Evolutionary conservation across 139 green algal genomes (phyloP).

Genomic region (Chlorella sorokiniana): DNA sequence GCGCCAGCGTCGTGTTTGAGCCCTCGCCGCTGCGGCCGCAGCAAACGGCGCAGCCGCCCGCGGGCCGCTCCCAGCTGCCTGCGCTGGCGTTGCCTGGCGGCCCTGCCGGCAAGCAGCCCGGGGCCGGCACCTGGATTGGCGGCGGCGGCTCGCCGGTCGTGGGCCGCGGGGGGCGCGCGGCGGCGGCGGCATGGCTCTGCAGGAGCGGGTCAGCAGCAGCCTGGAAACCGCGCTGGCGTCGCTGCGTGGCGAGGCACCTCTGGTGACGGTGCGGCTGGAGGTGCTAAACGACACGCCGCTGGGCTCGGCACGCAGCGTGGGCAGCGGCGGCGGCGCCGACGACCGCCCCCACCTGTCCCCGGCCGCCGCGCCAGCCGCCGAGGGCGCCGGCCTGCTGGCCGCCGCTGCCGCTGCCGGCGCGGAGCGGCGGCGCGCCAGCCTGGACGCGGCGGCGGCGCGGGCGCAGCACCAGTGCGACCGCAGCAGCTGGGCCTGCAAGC

Average conservation of each 20-base stretch:
- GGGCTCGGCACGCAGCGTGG: not conserved
- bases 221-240: slow-evolving; percentile 62
- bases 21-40: not conserved
- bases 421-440: slow-evolving; percentile 1
- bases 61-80: slow-evolving; percentile 6
- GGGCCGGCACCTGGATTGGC: slow-evolving; percentile 47
- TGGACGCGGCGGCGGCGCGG: not conserved
- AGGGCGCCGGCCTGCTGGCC: too few relatives aligned
- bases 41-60: not conserved
- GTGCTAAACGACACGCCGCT: slow-evolving; percentile 47
- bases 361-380: not conserved
- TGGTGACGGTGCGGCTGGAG: slow-evolving; percentile 62
- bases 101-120: not conserved
- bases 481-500: slow-evolving; percentile 46
- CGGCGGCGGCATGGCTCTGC: not conserved
- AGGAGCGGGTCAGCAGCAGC: slow-evolving; percentile 7
- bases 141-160: not conserved
- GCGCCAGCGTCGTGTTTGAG: slow-evolving; percentile 16
- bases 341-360: not conserved
- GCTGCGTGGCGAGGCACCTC: slow-evolving; percentile 65
- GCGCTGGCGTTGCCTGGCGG: not conserved
- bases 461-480: slow-evolving; percentile 20
- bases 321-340: not conserved
- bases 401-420: not conserved
- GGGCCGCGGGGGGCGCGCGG: not conserved